phyloP scores from a whole-genome alignment of 805 yeast genomes.

The Saccharomycopsis schoenii region DNA sequence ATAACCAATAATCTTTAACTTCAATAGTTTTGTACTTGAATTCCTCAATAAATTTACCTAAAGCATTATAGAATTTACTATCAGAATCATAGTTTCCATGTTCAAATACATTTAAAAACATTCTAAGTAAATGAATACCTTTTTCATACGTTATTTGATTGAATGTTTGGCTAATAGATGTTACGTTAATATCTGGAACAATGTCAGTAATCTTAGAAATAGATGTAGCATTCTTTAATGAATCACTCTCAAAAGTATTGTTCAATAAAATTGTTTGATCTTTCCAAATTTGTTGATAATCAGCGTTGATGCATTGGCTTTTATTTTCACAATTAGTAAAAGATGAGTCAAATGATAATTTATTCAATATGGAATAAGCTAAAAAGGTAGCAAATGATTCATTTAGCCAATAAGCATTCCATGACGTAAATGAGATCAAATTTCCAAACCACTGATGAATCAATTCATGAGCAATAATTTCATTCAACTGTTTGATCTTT shows the following conservation, averaged over 20 bases:
- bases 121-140: constrained; percentile 46
- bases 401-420: constrained; percentile 64
- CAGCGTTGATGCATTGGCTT: constrained; percentile 18
- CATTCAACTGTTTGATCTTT: constrained; percentile 30
- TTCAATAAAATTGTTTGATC: constrained; percentile 28
- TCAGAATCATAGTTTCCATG: constrained; percentile 23
- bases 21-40: constrained; percentile 33
- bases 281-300: constrained; percentile 19
- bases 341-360: constrained; percentile 4
- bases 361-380: constrained; percentile 39
- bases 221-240: constrained; percentile 29
- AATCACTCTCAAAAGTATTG: constrained; percentile 26
- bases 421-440: constrained; percentile 52
- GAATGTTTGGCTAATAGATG: constrained; percentile 39
- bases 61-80: constrained; percentile 27
- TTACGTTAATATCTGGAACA: constrained; percentile 26
- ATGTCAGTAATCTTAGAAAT: constrained; percentile 29
- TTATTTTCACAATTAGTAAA: neutral
- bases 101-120: constrained; percentile 36
- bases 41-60: constrained; percentile 31
- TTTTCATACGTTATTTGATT: constrained; percentile 44
- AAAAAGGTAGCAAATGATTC: constrained; percentile 73
- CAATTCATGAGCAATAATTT: constrained; percentile 59
- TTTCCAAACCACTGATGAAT: constrained; percentile 81
- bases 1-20: constrained; percentile 44